phyloP scores from a whole-genome alignment of 345 rosid species.

The Gossypioides kirkii region DNA sequence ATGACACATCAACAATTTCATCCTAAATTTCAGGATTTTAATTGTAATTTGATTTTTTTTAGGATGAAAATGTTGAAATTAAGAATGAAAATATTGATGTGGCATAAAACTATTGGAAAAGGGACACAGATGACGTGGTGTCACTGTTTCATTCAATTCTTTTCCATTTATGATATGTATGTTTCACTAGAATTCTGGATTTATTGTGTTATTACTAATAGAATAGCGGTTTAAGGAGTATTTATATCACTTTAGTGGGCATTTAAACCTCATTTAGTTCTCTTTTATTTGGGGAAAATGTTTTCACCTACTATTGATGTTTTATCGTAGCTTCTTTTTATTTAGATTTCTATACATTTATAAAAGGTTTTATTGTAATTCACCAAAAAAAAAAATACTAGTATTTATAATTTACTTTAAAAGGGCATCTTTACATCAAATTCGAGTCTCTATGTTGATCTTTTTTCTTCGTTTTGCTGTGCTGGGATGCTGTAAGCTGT shows the following conservation, averaged over 20 bases:
- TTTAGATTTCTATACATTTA: background rate
- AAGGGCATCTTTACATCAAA: background rate
- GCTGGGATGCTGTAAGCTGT: background rate
- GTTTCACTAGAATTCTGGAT: background rate
- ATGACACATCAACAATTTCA: too few relatives aligned
- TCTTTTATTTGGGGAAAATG: background rate
- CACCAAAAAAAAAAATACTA: too few relatives aligned
- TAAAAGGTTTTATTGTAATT: too few relatives aligned
- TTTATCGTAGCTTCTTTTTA: background rate
- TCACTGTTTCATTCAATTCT: too few relatives aligned
- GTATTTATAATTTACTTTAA: too few relatives aligned
- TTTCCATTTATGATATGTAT: conserved; percentile 2
- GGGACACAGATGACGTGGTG: too few relatives aligned
- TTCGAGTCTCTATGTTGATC: background rate
- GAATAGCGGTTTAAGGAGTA: background rate
- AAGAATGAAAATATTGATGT: too few relatives aligned
- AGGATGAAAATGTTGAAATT: too few relatives aligned
- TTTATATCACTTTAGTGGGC: background rate
- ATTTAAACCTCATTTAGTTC: background rate
- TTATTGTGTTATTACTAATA: background rate
- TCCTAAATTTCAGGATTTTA: too few relatives aligned
- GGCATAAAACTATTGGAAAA: too few relatives aligned
- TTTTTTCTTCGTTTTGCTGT: background rate
- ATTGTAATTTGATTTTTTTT: too few relatives aligned
- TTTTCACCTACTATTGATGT: background rate